Evolutionary conservation across 2,329 filamentous ascomycete genomes (phyloP).

Genomic region (Paradendryphiella salina): DNA sequence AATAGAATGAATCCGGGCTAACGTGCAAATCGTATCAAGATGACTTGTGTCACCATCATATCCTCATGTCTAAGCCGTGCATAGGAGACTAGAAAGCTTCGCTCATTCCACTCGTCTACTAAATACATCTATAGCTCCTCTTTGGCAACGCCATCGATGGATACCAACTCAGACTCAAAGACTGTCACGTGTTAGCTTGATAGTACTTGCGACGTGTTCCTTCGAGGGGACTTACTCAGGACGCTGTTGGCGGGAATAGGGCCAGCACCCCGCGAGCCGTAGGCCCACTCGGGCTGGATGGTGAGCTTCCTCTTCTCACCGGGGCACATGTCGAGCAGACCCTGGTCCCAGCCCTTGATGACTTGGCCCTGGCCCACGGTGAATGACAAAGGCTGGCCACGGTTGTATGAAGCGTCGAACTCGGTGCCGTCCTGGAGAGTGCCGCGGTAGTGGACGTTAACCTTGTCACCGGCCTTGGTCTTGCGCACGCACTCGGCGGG

Average conservation of each 20-base stretch:
- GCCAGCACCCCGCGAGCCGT: slow-evolving; percentile 76
- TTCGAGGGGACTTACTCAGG: slow-evolving; percentile 59
- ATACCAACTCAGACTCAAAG: slow-evolving; percentile 88
- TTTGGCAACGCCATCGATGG: slow-evolving; percentile 71
- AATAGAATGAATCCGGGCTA: too few relatives aligned
- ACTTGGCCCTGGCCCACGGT: slow-evolving; percentile 80
- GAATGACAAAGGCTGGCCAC: slow-evolving; percentile 76
- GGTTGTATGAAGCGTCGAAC: slow-evolving; percentile 67
- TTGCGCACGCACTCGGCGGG: slow-evolving; percentile 79
- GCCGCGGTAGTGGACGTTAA: slow-evolving; percentile 82
- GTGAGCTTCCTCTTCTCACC: slow-evolving; percentile 92
- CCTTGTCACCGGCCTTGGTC: slow-evolving; percentile 68
- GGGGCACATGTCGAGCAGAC: slow-evolving; percentile 91
- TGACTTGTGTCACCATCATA: neutral
- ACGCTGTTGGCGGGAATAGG: slow-evolving; percentile 86
- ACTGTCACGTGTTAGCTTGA: slow-evolving; percentile 55
- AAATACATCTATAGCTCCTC: slow-evolving; percentile 44
- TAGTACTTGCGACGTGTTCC: neutral
- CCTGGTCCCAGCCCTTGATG: slow-evolving; percentile 96
- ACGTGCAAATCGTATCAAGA: neutral
- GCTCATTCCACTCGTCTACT: neutral
- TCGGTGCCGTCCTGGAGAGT: slow-evolving; percentile 69
- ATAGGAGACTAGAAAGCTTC: neutral
- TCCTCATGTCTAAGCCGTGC: neutral
- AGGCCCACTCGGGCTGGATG: slow-evolving; percentile 84